phyloP scores from a whole-genome alignment of 371 early-diverging fungal species.

The Quaeritorhiza haematococci region DNA sequence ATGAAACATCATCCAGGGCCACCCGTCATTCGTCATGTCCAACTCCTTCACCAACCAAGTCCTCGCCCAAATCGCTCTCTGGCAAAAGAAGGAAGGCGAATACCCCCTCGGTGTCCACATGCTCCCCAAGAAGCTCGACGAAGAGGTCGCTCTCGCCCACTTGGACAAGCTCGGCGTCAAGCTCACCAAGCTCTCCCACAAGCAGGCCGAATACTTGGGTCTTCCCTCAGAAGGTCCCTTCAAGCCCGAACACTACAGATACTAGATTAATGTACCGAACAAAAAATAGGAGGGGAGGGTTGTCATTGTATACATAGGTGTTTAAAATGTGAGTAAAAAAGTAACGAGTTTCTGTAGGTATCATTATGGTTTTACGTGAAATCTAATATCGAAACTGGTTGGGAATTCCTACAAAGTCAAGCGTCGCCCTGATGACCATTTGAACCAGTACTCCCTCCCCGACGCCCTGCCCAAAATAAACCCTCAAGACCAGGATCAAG shows the following conservation, averaged over 20 bases:
- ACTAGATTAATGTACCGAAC: constrained; percentile 15
- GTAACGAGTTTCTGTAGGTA: too few relatives aligned
- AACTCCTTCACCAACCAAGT: constrained; percentile 99
- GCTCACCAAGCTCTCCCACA: constrained; percentile 29
- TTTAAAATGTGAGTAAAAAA: too few relatives aligned
- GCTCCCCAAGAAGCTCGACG: constrained; percentile 98
- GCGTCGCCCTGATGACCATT: too few relatives aligned
- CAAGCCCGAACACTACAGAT: constrained; percentile 85
- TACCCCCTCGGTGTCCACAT: constrained; percentile 97
- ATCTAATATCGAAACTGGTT: too few relatives aligned
- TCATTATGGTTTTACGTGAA: too few relatives aligned
- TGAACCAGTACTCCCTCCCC: too few relatives aligned
- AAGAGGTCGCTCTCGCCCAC: constrained; percentile 97
- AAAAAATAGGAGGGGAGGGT: too few relatives aligned
- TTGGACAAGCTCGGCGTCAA: constrained; percentile 93
- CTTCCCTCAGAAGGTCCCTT: constrained; percentile 85
- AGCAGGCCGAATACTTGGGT: constrained; percentile 71
- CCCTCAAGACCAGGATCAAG: too few relatives aligned
- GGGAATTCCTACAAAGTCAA: too few relatives aligned
- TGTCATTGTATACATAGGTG: too few relatives aligned
- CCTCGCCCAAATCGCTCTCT: constrained; percentile 96
- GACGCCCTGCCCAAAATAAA: too few relatives aligned
- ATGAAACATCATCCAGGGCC: too few relatives aligned
- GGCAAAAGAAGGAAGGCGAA: constrained; percentile 81
- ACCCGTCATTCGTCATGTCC: constrained; percentile 98